Conservation (phyloP, 1,284 basidiomycete species). For the Pterulicium gracile region DNA sequence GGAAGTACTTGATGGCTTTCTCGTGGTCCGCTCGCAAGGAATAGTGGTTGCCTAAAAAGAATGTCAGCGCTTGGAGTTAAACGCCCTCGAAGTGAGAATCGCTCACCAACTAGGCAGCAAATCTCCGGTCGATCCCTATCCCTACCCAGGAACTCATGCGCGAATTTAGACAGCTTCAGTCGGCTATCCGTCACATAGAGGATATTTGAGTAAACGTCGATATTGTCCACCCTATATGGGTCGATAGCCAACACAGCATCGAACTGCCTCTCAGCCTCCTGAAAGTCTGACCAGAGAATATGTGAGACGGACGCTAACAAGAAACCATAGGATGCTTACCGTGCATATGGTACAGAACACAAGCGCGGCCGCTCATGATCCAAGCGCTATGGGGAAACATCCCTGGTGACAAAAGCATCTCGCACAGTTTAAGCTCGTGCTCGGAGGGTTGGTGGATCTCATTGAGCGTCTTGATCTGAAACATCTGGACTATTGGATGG, state of each 20-base stretch:
- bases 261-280: constrained; percentile 75
- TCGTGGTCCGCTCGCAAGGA: constrained; percentile 89
- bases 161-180: constrained; percentile 83
- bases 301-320: constrained; percentile 8
- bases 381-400: constrained; percentile 81
- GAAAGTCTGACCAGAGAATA: constrained; percentile 54
- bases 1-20: constrained; percentile 93
- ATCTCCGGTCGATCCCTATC: constrained; percentile 91
- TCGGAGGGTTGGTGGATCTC: constrained; percentile 85
- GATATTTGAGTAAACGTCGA: constrained; percentile 96
- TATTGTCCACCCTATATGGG: constrained; percentile 88
- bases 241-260: constrained; percentile 73
- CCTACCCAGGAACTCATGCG: constrained; percentile 81
- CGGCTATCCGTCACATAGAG: constrained; percentile 90
- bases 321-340: constrained; percentile 36
- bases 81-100: constrained; percentile 1
- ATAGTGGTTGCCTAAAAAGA: constrained; percentile 81
- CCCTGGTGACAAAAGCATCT: constrained; percentile 57
- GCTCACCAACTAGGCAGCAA: constrained; percentile 85
- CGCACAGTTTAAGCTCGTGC: constrained; percentile 69
- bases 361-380: constrained; percentile 78
- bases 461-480: constrained; percentile 83
- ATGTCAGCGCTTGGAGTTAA: background rate
- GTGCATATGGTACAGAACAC: constrained; percentile 83
- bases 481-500: constrained; percentile 76